Evolutionary conservation across 163 green algal species (phyloP), one percentile per base, ranked within the genome.

Genomic region (Scenedesmus sp.): DNA sequence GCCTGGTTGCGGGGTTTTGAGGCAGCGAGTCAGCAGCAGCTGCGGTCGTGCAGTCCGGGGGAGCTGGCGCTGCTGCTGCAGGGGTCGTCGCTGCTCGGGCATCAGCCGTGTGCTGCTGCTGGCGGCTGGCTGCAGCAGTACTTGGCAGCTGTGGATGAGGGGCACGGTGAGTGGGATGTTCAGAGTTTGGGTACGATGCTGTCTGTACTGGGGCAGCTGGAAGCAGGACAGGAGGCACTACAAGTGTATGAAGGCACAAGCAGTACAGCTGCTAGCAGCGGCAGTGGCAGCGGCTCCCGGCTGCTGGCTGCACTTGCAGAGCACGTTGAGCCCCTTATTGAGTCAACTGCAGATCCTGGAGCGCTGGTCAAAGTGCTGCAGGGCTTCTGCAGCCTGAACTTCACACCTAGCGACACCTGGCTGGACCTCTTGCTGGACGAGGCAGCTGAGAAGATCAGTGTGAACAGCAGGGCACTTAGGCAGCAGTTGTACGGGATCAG

Each of bases 381-480:
- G 46, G 83, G 83, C 10, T 68, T 68, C 26, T 51, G 42, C n/a
- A 35, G 6, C 2, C 12, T 89, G 83, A 61, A 61, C 18, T 89
- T 61, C 40, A 81, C 42, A 65, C 83, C 83, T 65, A 6, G 24
- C 43, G 83, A 89, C 26, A 20, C 15, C 40, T 89, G 43, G 12
- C 40, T 89, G 33, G 83, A 89, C 40, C 59, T 89, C 40, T 9
- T 89, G 40, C 43, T 89, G 42, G 83, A 89, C 43, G 59, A 89
- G 76, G 61, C 83, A 46, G 79, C 79, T 43, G 79, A 65, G 79
- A 56, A 65, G 79, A 44, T 82, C 35, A 46, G 35, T 51, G 35
- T 51, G 73, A 33, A 82, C 35, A 82, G 73, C 15, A n/a, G 16
- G 4, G 33, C 73, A 46, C 24, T 82, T 13, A 33, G 73, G 37